Base-by-base conservation (phyloP, 1,284 basidiomycete species). In the Ganoderma sp. region DNA sequence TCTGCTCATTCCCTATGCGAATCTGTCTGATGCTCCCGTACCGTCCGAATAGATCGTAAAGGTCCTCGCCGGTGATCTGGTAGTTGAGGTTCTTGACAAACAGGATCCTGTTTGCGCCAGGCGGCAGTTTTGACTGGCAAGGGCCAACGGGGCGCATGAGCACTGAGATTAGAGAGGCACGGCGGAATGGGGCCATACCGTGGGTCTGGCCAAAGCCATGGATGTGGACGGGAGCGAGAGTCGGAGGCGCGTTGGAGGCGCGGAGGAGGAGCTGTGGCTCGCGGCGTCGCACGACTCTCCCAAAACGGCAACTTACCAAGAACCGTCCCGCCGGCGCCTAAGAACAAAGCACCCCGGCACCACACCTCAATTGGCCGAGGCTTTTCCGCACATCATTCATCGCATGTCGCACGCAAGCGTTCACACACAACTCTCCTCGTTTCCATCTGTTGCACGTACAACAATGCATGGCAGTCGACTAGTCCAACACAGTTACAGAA, bases 21-120 rank as follows among this genome's bases (percentile, higher is more conserved):
- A 99, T 92, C 81, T 99, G 97, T 56, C 97, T 91, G 76, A 99
- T 96, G 73, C 94, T 94, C 56, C 97, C 97, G 83, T 99, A 99
- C 71, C 96, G 93, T 66, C 97, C 97, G 78, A 99, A 99, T 68
- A 99, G 86, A 81, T 99, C 97, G 81, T 99, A 99, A 72, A 99
- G 82, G 80, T 98, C 97, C 68, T 96, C 91, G 60, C 96, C 97
- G 56, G 90, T 93, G 74, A 97, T 98, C 79, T 92, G 92, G 83
- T 98, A 99, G 81, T 96, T 97, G 70, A 97, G 83, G 76, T 97
- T 97, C 83, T 94, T 94, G 41, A 95, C 91, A 74, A 94, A 95
- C 56, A 95, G 84, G 67, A 95, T 93, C 61, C 93, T 88, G 77
- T 95, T 95, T 19, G 92, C 93, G 63, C 93, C 93, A 41, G 92